Evolutionary conservation across 768 basidiomycete genomes (phyloP), one percentile per base, ranked within the genome.

Genomic region (Lentinula detonsa): DNA sequence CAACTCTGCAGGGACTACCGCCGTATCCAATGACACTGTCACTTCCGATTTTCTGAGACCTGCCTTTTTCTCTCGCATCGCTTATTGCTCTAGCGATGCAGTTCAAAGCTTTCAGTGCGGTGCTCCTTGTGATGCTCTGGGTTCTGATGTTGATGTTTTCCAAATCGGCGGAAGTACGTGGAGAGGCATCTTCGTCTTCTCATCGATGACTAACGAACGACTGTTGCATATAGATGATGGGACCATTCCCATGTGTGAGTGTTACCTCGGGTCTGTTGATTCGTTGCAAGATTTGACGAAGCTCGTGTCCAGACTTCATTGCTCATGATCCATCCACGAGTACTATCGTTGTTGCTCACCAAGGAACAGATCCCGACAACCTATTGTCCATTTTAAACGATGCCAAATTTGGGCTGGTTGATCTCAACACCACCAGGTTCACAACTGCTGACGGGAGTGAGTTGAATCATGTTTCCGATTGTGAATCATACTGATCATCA

Each of bases 341-440:
- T 33, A 71, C 68, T 28, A 68, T 79, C 59, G 73, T 78, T 35
- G 74, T 80, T 13, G 75, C 76, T 18, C 78, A 80, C 59, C 69
- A 78, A 57, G 78, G 77, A 16, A 78, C 78, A 10, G 66, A 77
- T 45, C 63, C 71, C 13, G 45, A 62, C 1, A 73, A 71, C 54
- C 56, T 74, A 16, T 64, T 75, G 4, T 76, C 77, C 2, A 67
- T 74, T 18, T 52, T 74, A 13, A 78, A 77, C 53, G 76, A 78
- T 54, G 62, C 68, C 1, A 65, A 74, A 49, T 66, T 78, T 61
- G 59, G 51, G 0, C 67, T 71, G 18, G 67, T 67, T 2, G 64
- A 65, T 5, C 64, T 76, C 37, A 71, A 76, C 35, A 60, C 67
- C 1, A 72, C 71, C 2, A 65, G 70, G 40, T 74, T 77, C 63